Evolutionary conservation across 768 basidiomycete genomes (phyloP).

Genomic region (Boletus vermiculosoides): DNA sequence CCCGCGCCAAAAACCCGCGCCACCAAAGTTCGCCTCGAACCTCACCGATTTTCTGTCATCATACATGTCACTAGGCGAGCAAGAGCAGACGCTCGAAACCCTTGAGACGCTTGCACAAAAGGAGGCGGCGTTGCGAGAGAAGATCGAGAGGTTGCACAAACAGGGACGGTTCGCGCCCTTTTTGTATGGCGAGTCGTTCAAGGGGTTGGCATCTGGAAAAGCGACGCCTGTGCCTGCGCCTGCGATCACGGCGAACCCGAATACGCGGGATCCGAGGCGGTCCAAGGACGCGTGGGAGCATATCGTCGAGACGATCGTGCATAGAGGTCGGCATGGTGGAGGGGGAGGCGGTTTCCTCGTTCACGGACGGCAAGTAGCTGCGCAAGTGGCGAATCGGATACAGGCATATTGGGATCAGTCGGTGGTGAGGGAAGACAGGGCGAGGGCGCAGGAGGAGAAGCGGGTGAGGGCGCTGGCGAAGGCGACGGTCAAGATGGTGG

Average conservation of each 20-base stretch:
- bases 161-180: conserved; percentile 48
- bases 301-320: conserved; percentile 48
- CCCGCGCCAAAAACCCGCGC: conserved; percentile 63
- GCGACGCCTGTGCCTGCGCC: conserved; percentile 1
- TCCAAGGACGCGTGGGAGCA: conserved; percentile 56
- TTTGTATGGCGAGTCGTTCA: conserved; percentile 32
- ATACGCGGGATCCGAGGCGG: conserved; percentile 26
- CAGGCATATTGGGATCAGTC: conserved; percentile 74
- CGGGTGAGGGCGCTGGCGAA: conserved; percentile 66
- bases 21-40: conserved; percentile 51
- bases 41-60: conserved; percentile 59
- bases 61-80: conserved; percentile 53
- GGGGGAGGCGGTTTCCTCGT: conserved; percentile 9
- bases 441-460: conserved; percentile 60
- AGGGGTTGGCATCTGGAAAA: conserved; percentile 5
- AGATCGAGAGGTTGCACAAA: conserved; percentile 42
- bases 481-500: conserved; percentile 66
- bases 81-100: conserved; percentile 42
- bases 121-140: conserved; percentile 46
- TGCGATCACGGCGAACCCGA: conserved; percentile 15
- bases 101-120: conserved; percentile 38
- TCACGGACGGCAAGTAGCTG: conserved; percentile 45
- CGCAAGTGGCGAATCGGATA: conserved; percentile 60
- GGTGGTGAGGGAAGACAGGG: conserved; percentile 60
- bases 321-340: conserved; percentile 19